Conservation (phyloP, 169 alveolate genomes). For the Cryptosporidium viatorum region DNA sequence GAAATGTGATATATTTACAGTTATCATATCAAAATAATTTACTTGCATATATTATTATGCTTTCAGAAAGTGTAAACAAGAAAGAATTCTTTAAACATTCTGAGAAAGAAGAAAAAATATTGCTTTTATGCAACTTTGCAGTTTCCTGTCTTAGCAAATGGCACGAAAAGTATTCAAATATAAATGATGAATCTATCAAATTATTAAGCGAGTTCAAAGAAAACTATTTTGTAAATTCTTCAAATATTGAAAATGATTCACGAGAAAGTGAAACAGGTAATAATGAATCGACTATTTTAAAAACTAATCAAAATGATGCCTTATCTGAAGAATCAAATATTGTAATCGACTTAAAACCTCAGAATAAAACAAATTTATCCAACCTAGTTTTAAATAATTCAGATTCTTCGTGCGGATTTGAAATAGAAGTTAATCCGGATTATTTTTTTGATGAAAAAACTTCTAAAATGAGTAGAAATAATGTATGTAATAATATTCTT, state of each 20-base stretch:
- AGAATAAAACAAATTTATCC: neutral
- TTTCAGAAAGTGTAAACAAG: neutral
- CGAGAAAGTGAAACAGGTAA: neutral
- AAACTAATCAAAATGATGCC: neutral
- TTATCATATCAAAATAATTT: conserved; percentile 6
- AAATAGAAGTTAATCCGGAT: neutral
- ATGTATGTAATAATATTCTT: neutral
- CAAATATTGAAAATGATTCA: neutral
- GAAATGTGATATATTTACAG: conserved; percentile 3
- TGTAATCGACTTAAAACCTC: neutral
- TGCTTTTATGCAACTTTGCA: conserved; percentile 14
- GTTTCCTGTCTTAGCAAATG: conserved; percentile 44
- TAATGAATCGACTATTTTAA: neutral
- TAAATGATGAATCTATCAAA: neutral
- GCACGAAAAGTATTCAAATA: neutral
- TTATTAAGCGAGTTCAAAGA: neutral
- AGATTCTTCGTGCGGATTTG: neutral
- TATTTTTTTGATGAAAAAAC: neutral
- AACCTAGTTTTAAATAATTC: neutral
- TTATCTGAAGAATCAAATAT: neutral
- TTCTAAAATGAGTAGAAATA: neutral
- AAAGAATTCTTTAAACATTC: neutral
- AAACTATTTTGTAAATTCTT: neutral
- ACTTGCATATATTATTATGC: conserved; percentile 7
- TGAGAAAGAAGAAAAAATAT: conserved; percentile 16